A percentile compares a stretch with the other conserved stretches of the same genome.
These are phyloP conservation scores for Kazachstania africana DNA, from an alignment of 805 yeast species.

Conservation along the genomic window DNA sequence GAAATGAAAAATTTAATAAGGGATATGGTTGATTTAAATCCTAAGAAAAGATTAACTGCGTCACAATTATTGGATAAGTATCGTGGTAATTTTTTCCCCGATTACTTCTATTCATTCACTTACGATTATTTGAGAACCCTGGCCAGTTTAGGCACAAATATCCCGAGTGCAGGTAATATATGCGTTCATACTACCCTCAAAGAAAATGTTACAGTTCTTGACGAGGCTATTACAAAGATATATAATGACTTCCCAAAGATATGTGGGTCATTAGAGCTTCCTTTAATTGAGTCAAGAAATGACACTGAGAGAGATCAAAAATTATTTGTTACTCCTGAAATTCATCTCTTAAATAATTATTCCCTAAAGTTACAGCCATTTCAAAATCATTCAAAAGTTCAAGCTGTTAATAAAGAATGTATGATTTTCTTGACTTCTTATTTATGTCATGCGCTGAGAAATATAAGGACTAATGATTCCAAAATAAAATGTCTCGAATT, in stretches of 20 bases:
- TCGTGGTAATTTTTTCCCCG: constrained; percentile 48
- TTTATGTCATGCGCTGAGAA: constrained; percentile 18
- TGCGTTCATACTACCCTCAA: constrained; percentile 9
- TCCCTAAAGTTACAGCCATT: constrained; percentile 1
- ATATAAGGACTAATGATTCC: constrained; percentile 8
- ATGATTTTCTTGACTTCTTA: constrained; percentile 19
- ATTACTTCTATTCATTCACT: constrained; percentile 52
- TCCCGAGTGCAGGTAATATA: constrained; percentile 11
- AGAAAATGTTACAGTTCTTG: constrained; percentile 10
- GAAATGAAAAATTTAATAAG: constrained; percentile 42
- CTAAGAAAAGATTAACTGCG: constrained; percentile 47
- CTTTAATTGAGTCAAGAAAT: constrained; percentile 2
- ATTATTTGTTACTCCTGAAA: background rate
- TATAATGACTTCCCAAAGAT: constrained; percentile 44
- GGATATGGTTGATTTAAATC: constrained; percentile 55
- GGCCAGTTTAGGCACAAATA: constrained; percentile 14
- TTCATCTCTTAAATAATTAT: background rate
- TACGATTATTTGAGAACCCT: constrained; percentile 52
- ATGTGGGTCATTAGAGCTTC: constrained; percentile 14
- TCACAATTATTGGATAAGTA: constrained; percentile 39
- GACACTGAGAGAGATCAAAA: background rate
- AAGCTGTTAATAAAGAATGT: constrained; percentile 15
- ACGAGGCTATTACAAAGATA: constrained; percentile 37
- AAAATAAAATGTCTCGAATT: constrained; percentile 55
- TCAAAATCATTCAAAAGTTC: background rate